phyloP scores from a whole-genome alignment of 2,329 filamentous ascomycete species.

The Teratosphaeria gauchensis region DNA sequence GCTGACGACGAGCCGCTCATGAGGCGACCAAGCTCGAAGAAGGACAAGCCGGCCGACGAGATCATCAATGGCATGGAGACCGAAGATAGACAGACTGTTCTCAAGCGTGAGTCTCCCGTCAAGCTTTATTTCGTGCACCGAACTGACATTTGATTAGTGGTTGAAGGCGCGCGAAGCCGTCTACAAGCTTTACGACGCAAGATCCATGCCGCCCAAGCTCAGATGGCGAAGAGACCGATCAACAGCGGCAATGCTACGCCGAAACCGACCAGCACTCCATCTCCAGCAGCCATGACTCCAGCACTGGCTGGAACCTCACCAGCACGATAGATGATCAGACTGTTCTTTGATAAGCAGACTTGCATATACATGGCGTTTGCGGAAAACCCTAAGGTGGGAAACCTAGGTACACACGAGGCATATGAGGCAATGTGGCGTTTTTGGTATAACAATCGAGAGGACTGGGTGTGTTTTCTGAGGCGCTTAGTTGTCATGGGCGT shows the following conservation, averaged over 20 bases:
- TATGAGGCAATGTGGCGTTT: neutral
- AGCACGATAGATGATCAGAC: slow-evolving; percentile 2
- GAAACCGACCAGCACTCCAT: slow-evolving; percentile 7
- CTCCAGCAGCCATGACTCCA: slow-evolving; percentile 8
- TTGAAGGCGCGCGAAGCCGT: slow-evolving; percentile 36
- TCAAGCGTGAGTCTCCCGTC: slow-evolving; percentile 54
- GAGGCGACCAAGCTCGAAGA: slow-evolving; percentile 35
- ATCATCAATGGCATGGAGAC: slow-evolving; percentile 47
- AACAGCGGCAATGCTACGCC: slow-evolving; percentile 7
- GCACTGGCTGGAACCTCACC: slow-evolving; percentile 10
- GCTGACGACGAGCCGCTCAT: slow-evolving; percentile 54
- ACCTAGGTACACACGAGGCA: neutral
- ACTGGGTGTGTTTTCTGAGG: neutral
- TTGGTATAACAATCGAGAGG: neutral
- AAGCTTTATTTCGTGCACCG: neutral
- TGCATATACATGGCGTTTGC: neutral
- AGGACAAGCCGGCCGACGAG: slow-evolving; percentile 39
- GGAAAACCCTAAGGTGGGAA: neutral
- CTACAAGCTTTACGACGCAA: slow-evolving; percentile 37
- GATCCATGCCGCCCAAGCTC: slow-evolving; percentile 30
- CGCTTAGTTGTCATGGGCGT: neutral
- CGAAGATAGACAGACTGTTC: slow-evolving; percentile 63
- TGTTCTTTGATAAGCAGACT: neutral
- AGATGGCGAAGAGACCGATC: slow-evolving; percentile 12
- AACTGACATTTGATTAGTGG: slow-evolving; percentile 30